Base-by-base conservation (phyloP, 495 filamentous ascomycete species). In the Rhizodiscina lignyota region DNA sequence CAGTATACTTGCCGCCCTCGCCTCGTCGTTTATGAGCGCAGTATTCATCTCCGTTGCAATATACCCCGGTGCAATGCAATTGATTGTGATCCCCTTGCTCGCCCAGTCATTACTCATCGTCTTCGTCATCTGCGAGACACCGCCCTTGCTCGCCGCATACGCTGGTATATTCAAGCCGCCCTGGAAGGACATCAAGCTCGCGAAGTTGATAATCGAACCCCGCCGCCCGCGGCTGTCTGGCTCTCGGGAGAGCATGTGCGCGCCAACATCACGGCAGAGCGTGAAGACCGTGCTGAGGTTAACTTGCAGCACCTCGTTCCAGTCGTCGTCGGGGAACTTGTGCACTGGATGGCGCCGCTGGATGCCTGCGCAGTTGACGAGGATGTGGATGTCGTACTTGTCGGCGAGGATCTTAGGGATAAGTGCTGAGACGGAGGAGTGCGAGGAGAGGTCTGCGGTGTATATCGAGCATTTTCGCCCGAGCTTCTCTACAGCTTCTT, bases 31-130 rank as follows among this genome's bases (percentile, higher is more conserved):
- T 29, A 92, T 70, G 50, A 94, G 52, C 4, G 83, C 86, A 30
- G 61, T 66, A 51, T 93, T 94, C 86, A 94, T 94, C 34, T 93
- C 84, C 5, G 86, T 94, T 28, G 68, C 81, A 35, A 94, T 79
- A 48, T 93, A 93, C 1, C 73, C 72, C 1, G 72, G 72, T 18
- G 58, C 56, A 42, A 59, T 55, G 21, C 49, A 53, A 45, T 61
- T 61, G 30, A 61, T 57, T 13, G 15, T 50, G 43, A 93, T 72
- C 0, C 84, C 83, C 45, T 74, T 64, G 2, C 63, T 54, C 2
- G 78, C 70, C 85, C 85, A 94, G 54, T 91, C 82, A 39, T 94
- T 94, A 17, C 76, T 74, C 27, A 93, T 63, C 12, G 78, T 74
- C 53, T 93, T 94, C 21, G 87, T 94, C 36, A 94, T 53, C 55